Base-by-base conservation (phyloP, 2,329 filamentous ascomycete genomes). In the Colletotrichum orbiculare region DNA sequence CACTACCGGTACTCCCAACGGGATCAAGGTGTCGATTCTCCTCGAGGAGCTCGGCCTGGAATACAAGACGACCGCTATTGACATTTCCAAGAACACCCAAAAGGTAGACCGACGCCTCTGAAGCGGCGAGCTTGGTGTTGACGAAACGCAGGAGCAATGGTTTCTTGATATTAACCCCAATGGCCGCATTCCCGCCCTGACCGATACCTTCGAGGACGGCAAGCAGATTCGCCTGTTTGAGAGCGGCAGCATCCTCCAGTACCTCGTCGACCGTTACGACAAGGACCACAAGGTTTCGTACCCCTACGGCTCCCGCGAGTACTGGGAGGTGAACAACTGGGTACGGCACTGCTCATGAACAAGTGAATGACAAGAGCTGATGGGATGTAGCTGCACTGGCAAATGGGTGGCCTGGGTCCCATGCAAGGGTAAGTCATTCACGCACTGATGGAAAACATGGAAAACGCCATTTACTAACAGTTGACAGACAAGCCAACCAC, bases 161-260 rank as follows among this genome's bases (percentile, higher is more conserved):
- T 97, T 95, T 79, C 85, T 96, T 35, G 89, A 89, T 56, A 96
- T 97, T 80, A 97, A 97, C 79, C 94, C 94, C 68, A 97, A 97
- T 76, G 94, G 94, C 69, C 91, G 94, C 70, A 97, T 97, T 71
- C 94, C 94, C 4, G 94, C 94, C 62, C 73, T 97, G 54, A 96
- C 92, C 8, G 94, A 97, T 78, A 91, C 84, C 7, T 90, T 92
- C 75, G 82, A 83, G 6, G 89, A 96, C 75, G 92, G 92, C 70
- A 81, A 91, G 75, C 81, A 82, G 39, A 93, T 97, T 74, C 84
- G 86, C 62, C 76, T 97, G 15, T 97, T 96, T 73, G 94, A 97
- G 79, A 92, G 88, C 68, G 93, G 92, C 62, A 87, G 90, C 68
- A 96, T 97, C 74, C 82, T 96, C 80, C 88, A 94, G 77, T 97